Evolutionary conservation across 345 rosid genomes (phyloP).

Genomic region (Aquilaria yunnanensis): DNA sequence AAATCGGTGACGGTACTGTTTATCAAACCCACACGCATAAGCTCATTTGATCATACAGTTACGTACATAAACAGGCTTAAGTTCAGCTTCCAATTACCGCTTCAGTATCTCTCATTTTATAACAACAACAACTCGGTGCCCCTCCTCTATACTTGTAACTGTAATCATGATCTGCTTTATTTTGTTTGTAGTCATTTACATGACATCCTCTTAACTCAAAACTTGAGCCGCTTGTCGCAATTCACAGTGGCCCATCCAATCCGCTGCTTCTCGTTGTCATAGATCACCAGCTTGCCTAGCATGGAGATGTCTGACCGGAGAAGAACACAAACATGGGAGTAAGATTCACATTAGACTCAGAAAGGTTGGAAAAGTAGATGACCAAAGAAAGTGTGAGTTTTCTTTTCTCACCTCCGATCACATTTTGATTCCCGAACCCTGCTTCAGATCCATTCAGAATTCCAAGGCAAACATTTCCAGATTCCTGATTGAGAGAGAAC

Average conservation of each 20-base stretch:
- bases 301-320: conserved; percentile 8
- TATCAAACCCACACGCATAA: too few species aligned
- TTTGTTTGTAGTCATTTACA: too few species aligned
- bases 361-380: not conserved
- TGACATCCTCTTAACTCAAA: too few species aligned
- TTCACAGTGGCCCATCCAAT: conserved; percentile 9
- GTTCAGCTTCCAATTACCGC: too few species aligned
- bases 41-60: too few species aligned
- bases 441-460: conserved; percentile 14
- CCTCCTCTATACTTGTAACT: too few species aligned
- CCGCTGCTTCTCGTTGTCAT: conserved; percentile 12
- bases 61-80: too few species aligned
- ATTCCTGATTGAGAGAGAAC: conserved; percentile 13
- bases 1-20: too few species aligned
- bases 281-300: conserved; percentile 11
- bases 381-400: not conserved
- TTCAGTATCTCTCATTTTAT: too few species aligned
- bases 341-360: not conserved
- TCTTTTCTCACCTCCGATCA: conserved; percentile 21
- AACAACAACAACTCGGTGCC: too few species aligned
- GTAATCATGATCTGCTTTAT: too few species aligned
- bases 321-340: not conserved
- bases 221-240: not conserved
- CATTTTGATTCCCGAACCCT: conserved; percentile 11
- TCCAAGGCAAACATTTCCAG: conserved; percentile 25